Evolutionary conservation across 192 early-diverging fungal species (phyloP).

Genomic region (Pilobolus umbonatus): DNA sequence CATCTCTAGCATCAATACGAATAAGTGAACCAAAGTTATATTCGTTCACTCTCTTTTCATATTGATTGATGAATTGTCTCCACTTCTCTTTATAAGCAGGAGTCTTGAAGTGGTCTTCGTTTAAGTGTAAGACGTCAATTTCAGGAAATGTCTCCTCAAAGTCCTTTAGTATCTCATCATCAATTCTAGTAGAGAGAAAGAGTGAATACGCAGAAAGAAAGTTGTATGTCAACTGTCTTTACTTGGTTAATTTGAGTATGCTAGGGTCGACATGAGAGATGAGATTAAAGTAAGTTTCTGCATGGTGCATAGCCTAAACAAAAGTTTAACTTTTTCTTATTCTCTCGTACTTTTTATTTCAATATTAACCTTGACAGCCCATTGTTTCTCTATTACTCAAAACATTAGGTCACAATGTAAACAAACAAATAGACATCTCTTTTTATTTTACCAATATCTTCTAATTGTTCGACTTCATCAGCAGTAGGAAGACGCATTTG

Average conservation of each 20-base stretch:
- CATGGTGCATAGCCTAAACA: constrained; percentile 77
- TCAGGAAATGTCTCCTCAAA: constrained; percentile 75
- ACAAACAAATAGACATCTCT: not conserved
- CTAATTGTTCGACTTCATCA: constrained; percentile 68
- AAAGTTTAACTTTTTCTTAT: not conserved
- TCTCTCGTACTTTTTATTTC: not conserved
- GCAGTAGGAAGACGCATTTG: constrained; percentile 65
- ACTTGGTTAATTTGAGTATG: constrained; percentile 79
- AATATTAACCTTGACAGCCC: constrained; percentile 72
- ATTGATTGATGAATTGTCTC: constrained; percentile 83
- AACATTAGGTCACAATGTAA: too few species aligned
- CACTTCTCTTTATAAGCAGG: constrained; percentile 79
- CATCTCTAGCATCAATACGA: constrained; percentile 66
- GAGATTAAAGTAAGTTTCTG: constrained; percentile 90
- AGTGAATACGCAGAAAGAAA: not conserved
- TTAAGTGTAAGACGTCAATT: constrained; percentile 61
- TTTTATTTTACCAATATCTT: constrained; percentile 66
- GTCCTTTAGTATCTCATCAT: constrained; percentile 78
- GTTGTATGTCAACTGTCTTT: constrained; percentile 8
- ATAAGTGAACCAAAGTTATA: constrained; percentile 93
- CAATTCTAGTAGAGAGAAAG: constrained; percentile 48
- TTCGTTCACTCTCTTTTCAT: constrained; percentile 82
- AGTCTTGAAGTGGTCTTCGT: constrained; percentile 83
- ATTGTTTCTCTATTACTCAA: constrained; percentile 72
- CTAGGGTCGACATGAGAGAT: constrained; percentile 62